Base-by-base conservation (phyloP, 148 eudicot genomes). In the Rhododendron simsii region DNA sequence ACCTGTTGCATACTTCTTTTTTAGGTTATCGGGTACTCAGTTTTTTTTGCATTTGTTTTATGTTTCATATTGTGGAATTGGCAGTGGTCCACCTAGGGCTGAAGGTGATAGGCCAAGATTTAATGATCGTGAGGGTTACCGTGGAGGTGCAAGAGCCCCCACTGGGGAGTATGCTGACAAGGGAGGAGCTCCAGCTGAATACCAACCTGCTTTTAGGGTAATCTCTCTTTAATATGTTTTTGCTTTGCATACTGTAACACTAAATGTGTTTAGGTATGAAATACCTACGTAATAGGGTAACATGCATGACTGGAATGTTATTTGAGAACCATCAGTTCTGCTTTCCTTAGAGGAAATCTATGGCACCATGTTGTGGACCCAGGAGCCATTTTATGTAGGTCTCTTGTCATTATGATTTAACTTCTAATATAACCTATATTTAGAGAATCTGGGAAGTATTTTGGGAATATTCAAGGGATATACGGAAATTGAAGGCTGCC, bases 161-260 rank as follows among this genome's bases (percentile, higher is more conserved):
- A 89, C 96, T 53, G 98, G 98, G 15, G 98, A 96, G n/a, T 93
- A 92, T 39, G 95, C 94, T 87, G 98, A 93, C 73, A 96, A 96
- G 85, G 96, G 94, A 83, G 98, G 96, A 39, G 98, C 98, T 80
- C 98, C 98, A 4, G 98, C 96, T 80, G 96, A 93, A 84, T 96
- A 86, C 84, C 95, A 94, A 80, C 98, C 98, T 71, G 89, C 95
- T 50, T 96, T 94, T 83, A 90, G 96, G 90, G 95, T 93, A 92
- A 90, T 84, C 13, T 51, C 5, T 81, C 30, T 73, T 48, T 26
- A 30, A 10, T 47, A 48, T 33, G 10, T 81, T 30, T 39, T 73
- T 33, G n/a, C 67, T 50, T 84, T 35, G 6, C 30, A 23, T 15
- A 9, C 33, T 21, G 35, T n/a, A 10, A 7, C 39, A 47, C n/a